phyloP scores from a whole-genome alignment of 2,329 filamentous ascomycete species.

The Diaporthe nobilis region DNA sequence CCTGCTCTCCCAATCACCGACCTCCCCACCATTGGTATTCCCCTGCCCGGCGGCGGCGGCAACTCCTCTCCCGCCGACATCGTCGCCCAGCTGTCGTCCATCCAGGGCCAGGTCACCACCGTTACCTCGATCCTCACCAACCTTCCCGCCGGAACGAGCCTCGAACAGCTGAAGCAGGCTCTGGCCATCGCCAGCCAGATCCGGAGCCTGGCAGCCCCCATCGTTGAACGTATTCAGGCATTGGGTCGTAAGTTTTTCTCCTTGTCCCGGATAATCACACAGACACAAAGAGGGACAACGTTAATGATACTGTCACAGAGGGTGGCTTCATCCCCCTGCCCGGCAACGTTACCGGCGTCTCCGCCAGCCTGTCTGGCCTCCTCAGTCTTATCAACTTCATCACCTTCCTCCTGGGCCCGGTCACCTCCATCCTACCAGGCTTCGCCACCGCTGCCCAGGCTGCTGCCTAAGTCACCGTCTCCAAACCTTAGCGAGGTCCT shows the following conservation, averaged over 20 bases:
- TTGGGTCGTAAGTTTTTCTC: not conserved
- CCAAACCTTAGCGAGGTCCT: not conserved
- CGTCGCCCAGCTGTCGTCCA: not conserved
- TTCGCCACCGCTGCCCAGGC: not conserved
- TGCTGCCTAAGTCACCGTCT: not conserved
- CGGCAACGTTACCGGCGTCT: not conserved
- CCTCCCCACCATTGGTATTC: not conserved
- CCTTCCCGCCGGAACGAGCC: conserved; percentile 1
- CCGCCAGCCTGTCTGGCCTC: not conserved
- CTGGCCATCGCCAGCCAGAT: not conserved
- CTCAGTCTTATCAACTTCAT: conserved; percentile 17
- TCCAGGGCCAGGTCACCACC: not conserved
- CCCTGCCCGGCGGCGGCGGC: not conserved
- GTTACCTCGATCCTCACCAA: not conserved
- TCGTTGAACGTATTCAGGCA: conserved; percentile 1
- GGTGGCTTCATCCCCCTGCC: not conserved
- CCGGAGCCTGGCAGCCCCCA: conserved; percentile 1
- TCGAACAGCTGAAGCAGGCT: conserved; percentile 13
- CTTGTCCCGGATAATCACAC: not conserved
- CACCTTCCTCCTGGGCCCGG: not conserved
- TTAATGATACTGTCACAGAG: not conserved
- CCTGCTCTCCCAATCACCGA: not conserved
- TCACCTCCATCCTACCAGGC: not conserved
- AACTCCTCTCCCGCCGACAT: not conserved
- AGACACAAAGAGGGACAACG: not conserved